Evolutionary conservation across 2,329 filamentous ascomycete genomes (phyloP).

Genomic region (Calonectria hawksworthii): DNA sequence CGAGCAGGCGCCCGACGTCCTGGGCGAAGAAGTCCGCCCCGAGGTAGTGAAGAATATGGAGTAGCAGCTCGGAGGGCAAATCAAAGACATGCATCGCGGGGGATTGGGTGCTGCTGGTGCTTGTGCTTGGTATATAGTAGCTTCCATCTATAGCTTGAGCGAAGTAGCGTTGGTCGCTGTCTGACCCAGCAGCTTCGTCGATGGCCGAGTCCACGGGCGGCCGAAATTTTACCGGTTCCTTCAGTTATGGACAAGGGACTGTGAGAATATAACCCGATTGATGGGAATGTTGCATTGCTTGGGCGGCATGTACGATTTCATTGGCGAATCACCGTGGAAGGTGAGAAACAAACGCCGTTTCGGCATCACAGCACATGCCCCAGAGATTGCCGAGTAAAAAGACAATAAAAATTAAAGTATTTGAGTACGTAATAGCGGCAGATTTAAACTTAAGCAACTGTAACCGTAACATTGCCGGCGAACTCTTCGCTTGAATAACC

Average conservation of each 20-base stretch:
- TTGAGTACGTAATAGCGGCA: neutral
- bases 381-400: neutral
- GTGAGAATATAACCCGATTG: neutral
- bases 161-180: neutral
- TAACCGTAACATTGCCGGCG: constrained; percentile 68
- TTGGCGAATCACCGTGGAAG: neutral
- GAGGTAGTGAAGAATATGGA: neutral
- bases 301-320: neutral
- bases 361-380: neutral
- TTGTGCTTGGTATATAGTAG: neutral
- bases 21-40: neutral
- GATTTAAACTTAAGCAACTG: constrained; percentile 52
- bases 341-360: neutral
- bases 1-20: neutral
- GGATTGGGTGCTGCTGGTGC: neutral
- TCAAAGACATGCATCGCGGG: neutral
- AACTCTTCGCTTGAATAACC: constrained; percentile 73
- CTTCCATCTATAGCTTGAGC: neutral
- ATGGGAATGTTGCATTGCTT: neutral
- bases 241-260: neutral
- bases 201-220: neutral
- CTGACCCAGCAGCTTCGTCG: neutral
- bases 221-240: neutral
- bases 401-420: neutral
- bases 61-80: neutral